Evolutionary conservation across 2,329 filamentous ascomycete genomes (phyloP).

Genomic region (Penicillium brevicompactum): DNA sequence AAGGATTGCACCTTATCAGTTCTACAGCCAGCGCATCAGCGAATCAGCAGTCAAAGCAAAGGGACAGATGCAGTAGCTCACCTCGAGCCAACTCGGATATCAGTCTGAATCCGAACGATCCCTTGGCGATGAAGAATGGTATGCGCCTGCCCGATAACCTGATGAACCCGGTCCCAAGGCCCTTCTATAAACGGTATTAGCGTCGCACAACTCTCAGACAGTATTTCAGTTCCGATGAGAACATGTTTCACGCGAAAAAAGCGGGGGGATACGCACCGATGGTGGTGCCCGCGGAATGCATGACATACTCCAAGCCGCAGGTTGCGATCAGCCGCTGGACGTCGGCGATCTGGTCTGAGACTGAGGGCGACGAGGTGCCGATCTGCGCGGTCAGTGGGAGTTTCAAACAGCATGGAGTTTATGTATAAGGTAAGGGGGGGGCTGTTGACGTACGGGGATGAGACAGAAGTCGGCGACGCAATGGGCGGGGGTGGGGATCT

Average conservation of each 20-base stretch:
- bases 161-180: constrained; percentile 85
- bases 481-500: constrained; percentile 63
- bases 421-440: neutral
- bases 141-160: constrained; percentile 83
- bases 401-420: neutral
- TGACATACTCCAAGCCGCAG: constrained; percentile 78
- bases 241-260: constrained; percentile 1
- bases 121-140: constrained; percentile 73
- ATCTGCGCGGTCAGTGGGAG: constrained; percentile 55
- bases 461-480: constrained; percentile 92
- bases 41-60: constrained; percentile 10
- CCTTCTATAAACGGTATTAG: constrained; percentile 64
- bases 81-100: constrained; percentile 83
- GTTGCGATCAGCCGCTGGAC: constrained; percentile 83
- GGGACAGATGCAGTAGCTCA: constrained; percentile 39
- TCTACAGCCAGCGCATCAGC: constrained; percentile 44
- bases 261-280: constrained; percentile 63
- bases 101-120: constrained; percentile 81
- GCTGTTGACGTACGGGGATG: constrained; percentile 64
- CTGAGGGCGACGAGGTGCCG: constrained; percentile 75
- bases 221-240: neutral
- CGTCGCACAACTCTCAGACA: neutral
- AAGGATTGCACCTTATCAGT: constrained; percentile 85
- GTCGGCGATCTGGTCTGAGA: constrained; percentile 81
- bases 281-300: constrained; percentile 94